phyloP scores from a whole-genome alignment of 805 yeast genomes.

The Myxozyma sirexii region DNA sequence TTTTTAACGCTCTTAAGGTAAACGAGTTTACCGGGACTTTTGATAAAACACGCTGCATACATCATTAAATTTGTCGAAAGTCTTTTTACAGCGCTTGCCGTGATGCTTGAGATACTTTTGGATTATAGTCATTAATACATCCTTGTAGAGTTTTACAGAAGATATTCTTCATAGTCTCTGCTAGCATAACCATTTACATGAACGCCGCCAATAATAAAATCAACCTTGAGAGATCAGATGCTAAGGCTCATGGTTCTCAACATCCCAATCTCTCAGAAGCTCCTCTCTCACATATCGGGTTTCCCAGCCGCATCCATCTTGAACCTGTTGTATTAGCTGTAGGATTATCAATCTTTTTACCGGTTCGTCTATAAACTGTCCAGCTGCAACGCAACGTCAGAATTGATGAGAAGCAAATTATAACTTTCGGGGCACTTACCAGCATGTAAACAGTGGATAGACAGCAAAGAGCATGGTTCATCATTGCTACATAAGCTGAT shows the following conservation, averaged over 20 bases:
- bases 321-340: slow-evolving; percentile 13
- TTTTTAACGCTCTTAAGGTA: no score
- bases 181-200: no score
- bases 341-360: slow-evolving; percentile 15
- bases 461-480: slow-evolving; percentile 20
- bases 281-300: slow-evolving; percentile 19
- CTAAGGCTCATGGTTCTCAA: background rate
- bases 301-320: slow-evolving; percentile 26
- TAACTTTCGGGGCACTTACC: background rate
- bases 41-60: no score
- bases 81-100: no score
- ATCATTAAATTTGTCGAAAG: no score
- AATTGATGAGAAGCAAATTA: background rate
- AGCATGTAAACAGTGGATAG: slow-evolving; percentile 27
- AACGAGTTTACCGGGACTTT: no score
- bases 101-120: no score
- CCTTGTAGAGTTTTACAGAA: no score
- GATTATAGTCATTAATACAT: no score
- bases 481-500: slow-evolving; percentile 20
- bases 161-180: no score
- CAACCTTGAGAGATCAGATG: background rate
- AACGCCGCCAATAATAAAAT: background rate
- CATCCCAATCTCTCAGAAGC: slow-evolving; percentile 18
- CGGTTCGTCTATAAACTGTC: slow-evolving; percentile 19
- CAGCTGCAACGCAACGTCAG: slow-evolving; percentile 5